Evolutionary conservation across 2,329 filamentous ascomycete species (phyloP).

Genomic region (Aspergillus fijiensis): DNA sequence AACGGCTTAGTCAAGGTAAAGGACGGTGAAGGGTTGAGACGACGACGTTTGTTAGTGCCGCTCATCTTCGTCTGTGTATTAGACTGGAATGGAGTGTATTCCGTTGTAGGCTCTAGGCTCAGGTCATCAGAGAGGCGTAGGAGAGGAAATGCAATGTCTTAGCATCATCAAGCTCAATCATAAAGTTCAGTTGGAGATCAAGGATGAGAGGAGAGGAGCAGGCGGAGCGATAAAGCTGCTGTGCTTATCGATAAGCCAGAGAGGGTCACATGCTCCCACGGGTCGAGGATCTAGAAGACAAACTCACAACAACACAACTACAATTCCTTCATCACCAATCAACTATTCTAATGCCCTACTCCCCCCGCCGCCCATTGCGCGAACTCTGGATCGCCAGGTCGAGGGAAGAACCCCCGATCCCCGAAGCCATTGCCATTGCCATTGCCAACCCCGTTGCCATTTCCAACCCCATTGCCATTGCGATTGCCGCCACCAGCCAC

Average conservation of each 20-base stretch:
- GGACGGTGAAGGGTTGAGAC: conserved; percentile 53
- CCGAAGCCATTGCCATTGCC: conserved; percentile 39
- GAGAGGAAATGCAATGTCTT: too few relatives aligned
- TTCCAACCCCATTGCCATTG: conserved; percentile 17
- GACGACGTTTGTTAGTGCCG: conserved; percentile 59
- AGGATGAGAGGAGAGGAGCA: neutral
- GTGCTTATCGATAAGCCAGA: conserved; percentile 16
- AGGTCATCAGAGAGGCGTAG: too few relatives aligned
- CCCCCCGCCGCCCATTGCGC: conserved; percentile 67
- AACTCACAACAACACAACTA: conserved; percentile 5
- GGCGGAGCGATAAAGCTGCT: neutral
- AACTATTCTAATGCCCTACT: conserved; percentile 50
- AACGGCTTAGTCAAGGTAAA: conserved; percentile 68
- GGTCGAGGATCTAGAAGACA: too few relatives aligned
- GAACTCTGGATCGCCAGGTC: conserved; percentile 65
- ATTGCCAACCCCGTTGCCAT: conserved; percentile 20
- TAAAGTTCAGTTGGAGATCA: neutral
- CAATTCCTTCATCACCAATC: neutral
- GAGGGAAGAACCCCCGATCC: conserved; percentile 62
- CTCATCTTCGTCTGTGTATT: neutral
- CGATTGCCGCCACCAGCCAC: conserved; percentile 8
- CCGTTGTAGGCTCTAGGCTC: too few relatives aligned
- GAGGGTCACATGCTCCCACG: too few relatives aligned
- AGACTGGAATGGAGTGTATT: too few relatives aligned
- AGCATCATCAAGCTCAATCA: neutral